Evolutionary conservation across 768 basidiomycete genomes (phyloP).

Genomic region (Naganishia antarctica): DNA sequence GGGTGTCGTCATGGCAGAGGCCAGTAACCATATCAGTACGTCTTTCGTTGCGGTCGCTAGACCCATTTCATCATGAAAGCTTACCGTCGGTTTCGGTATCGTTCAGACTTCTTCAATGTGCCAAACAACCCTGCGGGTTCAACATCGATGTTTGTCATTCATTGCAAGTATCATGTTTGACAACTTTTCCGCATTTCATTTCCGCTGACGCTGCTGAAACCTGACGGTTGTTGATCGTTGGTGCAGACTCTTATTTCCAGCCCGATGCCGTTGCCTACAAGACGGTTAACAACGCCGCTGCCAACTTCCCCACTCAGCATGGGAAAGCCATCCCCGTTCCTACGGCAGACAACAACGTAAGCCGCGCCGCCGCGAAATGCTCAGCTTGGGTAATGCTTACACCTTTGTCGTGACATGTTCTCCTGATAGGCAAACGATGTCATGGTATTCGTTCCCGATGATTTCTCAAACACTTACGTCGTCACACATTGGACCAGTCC

Average conservation of each 20-base stretch:
- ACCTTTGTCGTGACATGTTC: conserved; percentile 7
- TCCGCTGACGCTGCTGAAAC: too few relatives aligned
- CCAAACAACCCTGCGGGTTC: conserved; percentile 64
- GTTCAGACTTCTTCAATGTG: conserved; percentile 65
- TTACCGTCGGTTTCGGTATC: too few relatives aligned
- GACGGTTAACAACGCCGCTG: conserved; percentile 51
- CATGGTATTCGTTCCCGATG: conserved; percentile 72
- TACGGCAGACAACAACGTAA: conserved; percentile 54
- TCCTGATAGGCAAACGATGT: conserved; percentile 60
- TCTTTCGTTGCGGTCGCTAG: too few relatives aligned
- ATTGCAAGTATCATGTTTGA: conserved; percentile 62
- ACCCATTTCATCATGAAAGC: neutral
- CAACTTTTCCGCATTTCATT: too few relatives aligned
- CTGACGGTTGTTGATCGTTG: too few relatives aligned
- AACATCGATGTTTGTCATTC: conserved; percentile 77
- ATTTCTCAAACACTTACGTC: conserved; percentile 67
- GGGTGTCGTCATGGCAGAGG: conserved; percentile 63
- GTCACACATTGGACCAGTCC: conserved; percentile 53
- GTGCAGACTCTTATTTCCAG: conserved; percentile 71
- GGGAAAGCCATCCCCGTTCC: conserved; percentile 71
- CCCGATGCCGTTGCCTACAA: conserved; percentile 62
- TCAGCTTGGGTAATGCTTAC: too few relatives aligned
- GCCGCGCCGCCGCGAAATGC: conserved; percentile 31
- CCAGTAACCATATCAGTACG: conserved; percentile 68
- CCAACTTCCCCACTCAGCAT: conserved; percentile 62